Evolutionary conservation across 1,284 basidiomycete species (phyloP).

Genomic region (Thecaphora thlaspeos): DNA sequence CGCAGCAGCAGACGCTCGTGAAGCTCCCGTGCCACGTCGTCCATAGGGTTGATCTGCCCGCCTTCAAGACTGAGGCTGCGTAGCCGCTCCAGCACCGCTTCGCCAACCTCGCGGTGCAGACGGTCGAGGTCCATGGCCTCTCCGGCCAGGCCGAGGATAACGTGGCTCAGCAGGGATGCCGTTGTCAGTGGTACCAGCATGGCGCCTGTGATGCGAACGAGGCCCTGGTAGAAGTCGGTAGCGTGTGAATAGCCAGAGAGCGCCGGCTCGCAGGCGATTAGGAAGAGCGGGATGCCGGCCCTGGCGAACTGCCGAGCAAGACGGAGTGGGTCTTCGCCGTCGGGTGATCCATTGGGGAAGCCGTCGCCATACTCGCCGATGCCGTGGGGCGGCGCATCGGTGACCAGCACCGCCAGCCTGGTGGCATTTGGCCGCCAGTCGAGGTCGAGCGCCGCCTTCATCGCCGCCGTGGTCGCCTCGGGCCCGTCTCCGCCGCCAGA

Average conservation of each 20-base stretch:
- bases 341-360: constrained; percentile 59
- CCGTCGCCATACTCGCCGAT: constrained; percentile 73
- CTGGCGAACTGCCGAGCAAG: constrained; percentile 85
- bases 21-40: constrained; percentile 88
- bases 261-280: constrained; percentile 94
- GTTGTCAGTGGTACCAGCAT: constrained; percentile 92
- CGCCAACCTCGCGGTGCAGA: constrained; percentile 86
- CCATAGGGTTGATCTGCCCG: constrained; percentile 70
- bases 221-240: constrained; percentile 79
- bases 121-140: constrained; percentile 98
- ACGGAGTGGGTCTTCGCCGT: constrained; percentile 79
- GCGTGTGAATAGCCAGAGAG: constrained; percentile 70
- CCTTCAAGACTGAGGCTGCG: constrained; percentile 67
- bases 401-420: constrained; percentile 79
- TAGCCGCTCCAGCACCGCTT: constrained; percentile 88
- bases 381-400: constrained; percentile 94
- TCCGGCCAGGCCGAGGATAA: constrained; percentile 92
- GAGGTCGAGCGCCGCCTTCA: constrained; percentile 67
- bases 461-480: constrained; percentile 91
- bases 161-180: constrained; percentile 91
- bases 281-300: constrained; percentile 63
- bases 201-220: constrained; percentile 64
- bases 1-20: constrained; percentile 86
- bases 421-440: constrained; percentile 86
- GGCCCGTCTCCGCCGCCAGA: constrained; percentile 94